Conservation (phyloP, 176 grass and related monocot species). For the Eremochloa ophiuroides region DNA sequence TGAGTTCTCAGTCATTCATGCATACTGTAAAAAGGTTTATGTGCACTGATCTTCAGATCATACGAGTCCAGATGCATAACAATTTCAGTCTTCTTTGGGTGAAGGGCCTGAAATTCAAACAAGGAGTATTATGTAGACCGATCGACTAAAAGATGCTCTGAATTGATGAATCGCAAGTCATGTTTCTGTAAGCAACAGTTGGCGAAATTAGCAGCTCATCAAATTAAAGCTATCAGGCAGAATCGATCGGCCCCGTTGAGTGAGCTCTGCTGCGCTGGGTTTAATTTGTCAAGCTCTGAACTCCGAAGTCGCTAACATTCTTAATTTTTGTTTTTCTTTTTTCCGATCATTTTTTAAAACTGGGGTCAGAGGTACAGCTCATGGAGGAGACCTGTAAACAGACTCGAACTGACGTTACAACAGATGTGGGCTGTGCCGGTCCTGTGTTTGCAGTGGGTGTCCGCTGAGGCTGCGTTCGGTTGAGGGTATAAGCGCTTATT, state of each 20-base stretch:
- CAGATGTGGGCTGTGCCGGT: not conserved
- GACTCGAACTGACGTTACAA: not conserved
- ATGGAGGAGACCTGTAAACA: constrained; percentile 11
- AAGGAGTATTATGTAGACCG: too few species aligned
- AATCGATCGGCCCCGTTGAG: not conserved
- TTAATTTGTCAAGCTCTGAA: not conserved
- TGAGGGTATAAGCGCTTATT: too few species aligned
- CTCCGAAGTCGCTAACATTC: rapidly evolving
- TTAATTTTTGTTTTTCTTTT: not conserved
- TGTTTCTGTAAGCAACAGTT: not conserved
- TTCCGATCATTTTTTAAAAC: too few species aligned
- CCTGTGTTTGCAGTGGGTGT: not conserved
- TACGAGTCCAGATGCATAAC: not conserved
- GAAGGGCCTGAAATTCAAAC: too few species aligned
- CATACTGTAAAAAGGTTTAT: too few species aligned
- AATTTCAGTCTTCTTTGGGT: not conserved
- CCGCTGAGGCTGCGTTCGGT: not conserved
- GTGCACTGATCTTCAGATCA: not conserved
- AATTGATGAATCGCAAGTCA: not conserved
- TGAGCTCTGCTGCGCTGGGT: not conserved
- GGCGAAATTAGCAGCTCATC: not conserved
- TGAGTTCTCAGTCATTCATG: not conserved
- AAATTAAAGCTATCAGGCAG: not conserved
- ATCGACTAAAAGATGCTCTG: not conserved
- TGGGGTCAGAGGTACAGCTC: not conserved